Evolutionary conservation across 1,284 basidiomycete genomes (phyloP).

Genomic region (Veloporphyrellus conicus): DNA sequence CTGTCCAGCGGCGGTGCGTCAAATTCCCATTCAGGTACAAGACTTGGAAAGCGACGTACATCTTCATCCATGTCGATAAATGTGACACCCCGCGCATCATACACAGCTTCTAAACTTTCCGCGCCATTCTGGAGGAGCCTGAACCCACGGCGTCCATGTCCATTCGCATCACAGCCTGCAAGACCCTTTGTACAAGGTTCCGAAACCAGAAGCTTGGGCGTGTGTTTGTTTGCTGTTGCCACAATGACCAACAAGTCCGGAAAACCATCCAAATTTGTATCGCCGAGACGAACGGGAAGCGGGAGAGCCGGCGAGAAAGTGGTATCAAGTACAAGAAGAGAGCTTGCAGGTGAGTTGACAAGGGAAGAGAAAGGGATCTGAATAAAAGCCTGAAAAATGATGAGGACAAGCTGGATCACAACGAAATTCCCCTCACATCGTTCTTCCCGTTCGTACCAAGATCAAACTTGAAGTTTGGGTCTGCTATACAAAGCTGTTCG

Average conservation of each 20-base stretch:
- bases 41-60: constrained; percentile 46
- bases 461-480: constrained; percentile 78
- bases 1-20: constrained; percentile 38
- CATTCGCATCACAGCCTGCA: constrained; percentile 49
- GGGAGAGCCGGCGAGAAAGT: constrained; percentile 64
- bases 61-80: constrained; percentile 97
- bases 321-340: constrained; percentile 68
- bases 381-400: constrained; percentile 52
- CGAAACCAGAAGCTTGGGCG: constrained; percentile 70
- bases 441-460: constrained; percentile 51
- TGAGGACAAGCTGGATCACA: not conserved
- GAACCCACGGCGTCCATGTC: constrained; percentile 59
- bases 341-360: constrained; percentile 43
- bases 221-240: constrained; percentile 43
- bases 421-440: constrained; percentile 44
- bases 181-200: constrained; percentile 61
- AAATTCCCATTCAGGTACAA: not conserved
- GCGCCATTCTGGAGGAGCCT: constrained; percentile 56
- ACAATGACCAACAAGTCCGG: constrained; percentile 83
- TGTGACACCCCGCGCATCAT: constrained; percentile 75
- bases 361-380: constrained; percentile 65
- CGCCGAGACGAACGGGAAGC: constrained; percentile 78
- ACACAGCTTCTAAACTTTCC: constrained; percentile 60
- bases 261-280: constrained; percentile 92
- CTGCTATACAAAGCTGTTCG: constrained; percentile 77